Percentiles rank a stretch among this genome's conserved stretches.
These are phyloP conservation scores for Trametopsis cervina DNA, from an alignment of 768 basidiomycete genomes.

Conservation along the genomic window DNA sequence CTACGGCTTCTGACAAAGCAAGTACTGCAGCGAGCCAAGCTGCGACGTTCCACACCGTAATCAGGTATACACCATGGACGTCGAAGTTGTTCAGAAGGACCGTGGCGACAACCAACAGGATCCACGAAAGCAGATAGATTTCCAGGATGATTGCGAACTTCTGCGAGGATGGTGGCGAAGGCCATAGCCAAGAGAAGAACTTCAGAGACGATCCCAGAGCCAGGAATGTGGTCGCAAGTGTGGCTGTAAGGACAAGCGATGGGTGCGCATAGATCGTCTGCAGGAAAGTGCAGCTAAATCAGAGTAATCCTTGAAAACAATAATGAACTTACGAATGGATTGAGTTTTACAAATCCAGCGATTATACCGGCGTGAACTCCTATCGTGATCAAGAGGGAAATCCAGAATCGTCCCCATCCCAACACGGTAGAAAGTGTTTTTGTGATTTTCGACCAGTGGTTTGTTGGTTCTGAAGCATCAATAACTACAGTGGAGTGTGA, in stretches of 20 bases:
- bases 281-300: constrained; percentile 1
- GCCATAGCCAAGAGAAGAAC: constrained; percentile 24
- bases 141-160: constrained; percentile 47
- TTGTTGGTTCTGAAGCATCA: not conserved
- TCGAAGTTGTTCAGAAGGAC: constrained; percentile 32
- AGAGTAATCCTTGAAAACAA: not conserved
- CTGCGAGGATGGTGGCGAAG: constrained; percentile 33
- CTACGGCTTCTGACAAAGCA: constrained; percentile 30
- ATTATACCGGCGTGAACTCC: constrained; percentile 43
- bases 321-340: constrained; percentile 52
- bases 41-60: constrained; percentile 47
- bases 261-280: constrained; percentile 59
- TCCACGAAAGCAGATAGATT: constrained; percentile 52
- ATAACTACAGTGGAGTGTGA: not conserved
- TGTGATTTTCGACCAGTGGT: constrained; percentile 21
- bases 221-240: constrained; percentile 45
- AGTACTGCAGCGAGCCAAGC: constrained; percentile 36
- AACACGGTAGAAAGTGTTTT: constrained; percentile 29
- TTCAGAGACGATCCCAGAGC: constrained; percentile 35
- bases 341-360: constrained; percentile 43
- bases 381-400: constrained; percentile 40
- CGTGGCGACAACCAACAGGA: constrained; percentile 46
- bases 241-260: constrained; percentile 42
- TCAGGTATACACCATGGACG: constrained; percentile 50
- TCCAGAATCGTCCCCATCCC: constrained; percentile 58